phyloP scores from a whole-genome alignment of 208 protist genomes.

The Acanthamoeba royreba region DNA sequence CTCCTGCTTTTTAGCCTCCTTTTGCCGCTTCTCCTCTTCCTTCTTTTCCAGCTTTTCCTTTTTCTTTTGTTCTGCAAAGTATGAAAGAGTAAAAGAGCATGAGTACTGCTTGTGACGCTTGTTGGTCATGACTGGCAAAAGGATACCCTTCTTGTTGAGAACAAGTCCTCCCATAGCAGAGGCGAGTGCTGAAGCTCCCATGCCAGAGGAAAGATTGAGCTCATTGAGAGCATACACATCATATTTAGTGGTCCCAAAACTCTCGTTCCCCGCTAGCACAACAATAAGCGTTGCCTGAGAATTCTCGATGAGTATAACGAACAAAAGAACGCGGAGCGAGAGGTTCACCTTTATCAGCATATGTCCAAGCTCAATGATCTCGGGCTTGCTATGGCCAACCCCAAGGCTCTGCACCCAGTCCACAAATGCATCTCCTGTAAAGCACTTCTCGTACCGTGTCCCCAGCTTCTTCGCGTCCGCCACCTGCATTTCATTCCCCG shows the following conservation, averaged over 20 bases:
- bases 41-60: neutral
- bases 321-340: neutral
- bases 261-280: neutral
- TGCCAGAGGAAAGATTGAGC: neutral
- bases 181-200: neutral
- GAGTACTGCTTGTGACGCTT: neutral
- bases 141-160: neutral
- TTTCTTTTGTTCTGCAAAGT: neutral
- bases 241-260: neutral
- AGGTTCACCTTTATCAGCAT: neutral
- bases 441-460: neutral
- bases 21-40: neutral
- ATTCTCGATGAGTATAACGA: neutral
- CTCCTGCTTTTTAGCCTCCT: neutral
- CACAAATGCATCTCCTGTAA: neutral
- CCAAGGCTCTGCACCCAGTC: neutral
- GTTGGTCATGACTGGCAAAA: neutral
- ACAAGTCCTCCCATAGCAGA: neutral
- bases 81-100: neutral
- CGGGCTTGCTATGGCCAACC: neutral
- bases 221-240: constrained; percentile 26
- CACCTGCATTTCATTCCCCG: neutral
- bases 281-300: neutral
- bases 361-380: neutral
- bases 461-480: neutral